Conservation (phyloP, 2,329 filamentous ascomycete species). For the Grosmannia penicillata region DNA sequence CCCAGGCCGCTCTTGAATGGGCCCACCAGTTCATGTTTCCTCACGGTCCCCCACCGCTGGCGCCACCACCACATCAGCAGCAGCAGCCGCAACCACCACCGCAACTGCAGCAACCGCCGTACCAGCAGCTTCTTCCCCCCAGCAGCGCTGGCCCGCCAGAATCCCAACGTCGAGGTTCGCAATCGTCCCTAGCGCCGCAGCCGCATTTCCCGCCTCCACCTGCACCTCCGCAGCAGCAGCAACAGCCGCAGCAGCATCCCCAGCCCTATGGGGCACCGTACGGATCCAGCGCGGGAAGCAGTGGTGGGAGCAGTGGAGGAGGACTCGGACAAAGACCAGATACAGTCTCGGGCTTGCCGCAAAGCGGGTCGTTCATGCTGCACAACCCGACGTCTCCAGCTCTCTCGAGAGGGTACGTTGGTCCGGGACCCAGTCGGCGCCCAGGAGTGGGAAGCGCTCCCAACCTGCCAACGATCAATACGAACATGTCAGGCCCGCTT, state of each 20-base stretch:
- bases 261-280: slow-evolving; percentile 28
- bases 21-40: slow-evolving; percentile 48
- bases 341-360: slow-evolving; percentile 20
- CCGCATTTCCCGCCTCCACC: neutral
- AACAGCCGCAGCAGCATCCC: slow-evolving; percentile 35
- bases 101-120: slow-evolving; percentile 1
- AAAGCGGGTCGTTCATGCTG: slow-evolving; percentile 21
- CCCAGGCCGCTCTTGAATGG: slow-evolving; percentile 50
- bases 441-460: slow-evolving; percentile 30
- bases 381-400: slow-evolving; percentile 32
- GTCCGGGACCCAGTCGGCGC: slow-evolving; percentile 24
- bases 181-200: neutral
- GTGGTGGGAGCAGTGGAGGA: neutral
- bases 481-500: neutral
- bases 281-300: slow-evolving; percentile 22
- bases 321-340: neutral
- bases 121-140: too few relatives aligned
- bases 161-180: too few relatives aligned
- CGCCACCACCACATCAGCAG: neutral
- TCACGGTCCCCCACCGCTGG: slow-evolving; percentile 18
- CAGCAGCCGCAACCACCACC: neutral
- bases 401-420: slow-evolving; percentile 33
- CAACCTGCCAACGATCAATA: slow-evolving; percentile 48
- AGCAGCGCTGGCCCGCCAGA: too few relatives aligned
- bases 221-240: slow-evolving; percentile 8